Percentiles rank a stretch among this genome's conserved stretches.
Conservation (phyloP, 2,329 filamentous ascomycete species). For the Apiospora malaysiana region DNA sequence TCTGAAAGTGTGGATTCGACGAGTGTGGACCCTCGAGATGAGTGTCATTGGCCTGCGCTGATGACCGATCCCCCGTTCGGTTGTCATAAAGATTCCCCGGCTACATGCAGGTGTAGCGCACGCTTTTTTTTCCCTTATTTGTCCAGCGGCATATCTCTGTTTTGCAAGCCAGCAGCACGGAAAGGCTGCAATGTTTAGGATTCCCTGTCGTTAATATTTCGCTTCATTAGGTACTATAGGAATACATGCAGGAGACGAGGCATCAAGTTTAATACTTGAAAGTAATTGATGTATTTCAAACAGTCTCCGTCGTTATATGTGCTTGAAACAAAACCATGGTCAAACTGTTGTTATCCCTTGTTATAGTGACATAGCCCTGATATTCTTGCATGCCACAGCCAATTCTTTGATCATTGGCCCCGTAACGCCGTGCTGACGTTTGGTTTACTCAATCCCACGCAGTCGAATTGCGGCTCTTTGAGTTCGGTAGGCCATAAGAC, state of each 20-base stretch:
- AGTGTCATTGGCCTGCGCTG: constrained; percentile 85
- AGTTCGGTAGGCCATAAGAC: too few species aligned
- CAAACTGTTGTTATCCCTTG: not conserved
- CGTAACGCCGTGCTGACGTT: not conserved
- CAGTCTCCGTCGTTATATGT: not conserved
- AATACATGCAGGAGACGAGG: not conserved
- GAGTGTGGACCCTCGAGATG: constrained; percentile 99
- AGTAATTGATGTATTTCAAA: not conserved
- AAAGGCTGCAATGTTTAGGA: constrained; percentile 18
- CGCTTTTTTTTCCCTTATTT: constrained; percentile 2
- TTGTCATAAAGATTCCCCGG: not conserved
- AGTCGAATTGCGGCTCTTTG: too few species aligned
- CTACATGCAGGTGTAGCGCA: not conserved
- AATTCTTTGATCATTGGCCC: not conserved
- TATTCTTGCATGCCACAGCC: not conserved
- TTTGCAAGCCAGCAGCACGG: constrained; percentile 17
- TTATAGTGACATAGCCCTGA: not conserved
- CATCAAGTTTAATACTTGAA: not conserved
- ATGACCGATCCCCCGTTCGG: not conserved
- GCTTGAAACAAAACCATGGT: not conserved
- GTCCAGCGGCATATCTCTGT: constrained; percentile 12
- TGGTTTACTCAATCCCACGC: too few species aligned
- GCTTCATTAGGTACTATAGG: constrained; percentile 14
- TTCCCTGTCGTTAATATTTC: constrained; percentile 21
- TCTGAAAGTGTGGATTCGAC: constrained; percentile 96